These are phyloP conservation scores for Mycosphaerelloides madeirae DNA, from an alignment of 2,329 filamentous ascomycete genomes.

Conservation along the genomic window DNA sequence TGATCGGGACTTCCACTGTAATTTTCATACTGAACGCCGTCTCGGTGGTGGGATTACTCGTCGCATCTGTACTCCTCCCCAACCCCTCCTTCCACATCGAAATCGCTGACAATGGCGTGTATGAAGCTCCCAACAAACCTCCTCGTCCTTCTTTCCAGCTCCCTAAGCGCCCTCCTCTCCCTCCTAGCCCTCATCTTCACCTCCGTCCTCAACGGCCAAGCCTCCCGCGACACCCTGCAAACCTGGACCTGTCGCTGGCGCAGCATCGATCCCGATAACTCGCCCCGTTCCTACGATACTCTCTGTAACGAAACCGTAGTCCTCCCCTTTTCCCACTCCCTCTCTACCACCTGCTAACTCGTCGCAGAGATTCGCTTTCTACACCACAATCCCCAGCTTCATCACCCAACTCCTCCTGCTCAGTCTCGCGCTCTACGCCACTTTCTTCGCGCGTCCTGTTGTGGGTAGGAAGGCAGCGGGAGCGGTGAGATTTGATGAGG, in stretches of 20 bases:
- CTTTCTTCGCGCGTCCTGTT: constrained; percentile 3
- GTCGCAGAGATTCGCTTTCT: constrained; percentile 40
- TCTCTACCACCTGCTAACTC: background rate
- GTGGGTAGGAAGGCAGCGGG: too few relatives aligned
- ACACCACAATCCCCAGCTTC: constrained; percentile 40
- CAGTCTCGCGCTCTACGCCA: constrained; percentile 15
- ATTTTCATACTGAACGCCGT: constrained; percentile 37
- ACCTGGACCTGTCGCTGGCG: constrained; percentile 37
- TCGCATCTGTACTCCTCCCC: constrained; percentile 19
- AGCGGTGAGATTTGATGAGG: constrained; percentile 14
- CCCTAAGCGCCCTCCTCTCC: constrained; percentile 36
- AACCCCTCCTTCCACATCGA: background rate
- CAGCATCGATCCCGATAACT: constrained; percentile 20
- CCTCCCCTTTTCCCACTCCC: background rate
- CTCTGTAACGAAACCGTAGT: constrained; percentile 40
- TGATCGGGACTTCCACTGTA: constrained; percentile 37
- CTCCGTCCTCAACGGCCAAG: constrained; percentile 26
- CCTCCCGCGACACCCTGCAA: constrained; percentile 32
- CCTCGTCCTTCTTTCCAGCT: constrained; percentile 33
- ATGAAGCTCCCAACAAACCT: constrained; percentile 37
- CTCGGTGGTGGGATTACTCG: constrained; percentile 36
- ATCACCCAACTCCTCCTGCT: constrained; percentile 34
- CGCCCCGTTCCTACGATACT: constrained; percentile 33
- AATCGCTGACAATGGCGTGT: background rate
- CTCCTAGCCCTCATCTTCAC: constrained; percentile 39